These are phyloP conservation scores for Penicillium herquei DNA, from an alignment of 495 filamentous ascomycete species.

Conservation along the genomic window DNA sequence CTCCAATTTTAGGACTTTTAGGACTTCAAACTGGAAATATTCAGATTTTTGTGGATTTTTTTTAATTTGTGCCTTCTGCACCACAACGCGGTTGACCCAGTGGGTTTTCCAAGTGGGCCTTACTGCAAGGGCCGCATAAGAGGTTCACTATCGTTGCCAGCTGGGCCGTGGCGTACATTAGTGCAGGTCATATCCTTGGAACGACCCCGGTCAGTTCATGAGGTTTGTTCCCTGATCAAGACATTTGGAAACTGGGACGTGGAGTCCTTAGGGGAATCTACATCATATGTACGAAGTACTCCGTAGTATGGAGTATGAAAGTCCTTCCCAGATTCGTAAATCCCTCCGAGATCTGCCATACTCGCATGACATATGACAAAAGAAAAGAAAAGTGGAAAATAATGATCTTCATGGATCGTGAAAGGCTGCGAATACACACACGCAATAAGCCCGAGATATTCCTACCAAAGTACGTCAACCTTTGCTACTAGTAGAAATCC, in stretches of 20 bases:
- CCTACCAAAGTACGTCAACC: background rate
- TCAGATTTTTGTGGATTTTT: background rate
- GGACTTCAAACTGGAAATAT: background rate
- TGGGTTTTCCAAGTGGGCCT: constrained; percentile 2
- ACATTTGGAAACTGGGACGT: background rate
- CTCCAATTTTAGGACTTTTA: constrained; percentile 9
- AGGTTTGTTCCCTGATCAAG: too few species aligned
- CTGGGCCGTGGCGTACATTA: constrained; percentile 17
- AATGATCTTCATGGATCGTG: background rate
- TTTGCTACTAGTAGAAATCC: background rate
- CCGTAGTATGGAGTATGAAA: background rate
- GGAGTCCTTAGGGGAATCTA: constrained; percentile 1
- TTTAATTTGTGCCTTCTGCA: background rate
- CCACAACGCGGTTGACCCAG: background rate
- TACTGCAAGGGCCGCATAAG: constrained; percentile 6
- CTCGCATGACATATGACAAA: background rate
- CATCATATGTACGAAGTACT: background rate
- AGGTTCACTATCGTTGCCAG: constrained; percentile 14
- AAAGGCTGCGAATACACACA: background rate
- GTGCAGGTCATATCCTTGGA: constrained; percentile 4
- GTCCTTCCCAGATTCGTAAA: background rate
- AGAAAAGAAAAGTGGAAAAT: too few species aligned
- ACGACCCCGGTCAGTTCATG: background rate
- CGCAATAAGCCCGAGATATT: background rate
- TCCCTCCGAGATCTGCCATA: constrained; percentile 3